A percentile compares a stretch with the other conserved stretches of the same genome.
Conservation (phyloP, 2,329 filamentous ascomycete species). For the Zymoseptoria passerinii region DNA sequence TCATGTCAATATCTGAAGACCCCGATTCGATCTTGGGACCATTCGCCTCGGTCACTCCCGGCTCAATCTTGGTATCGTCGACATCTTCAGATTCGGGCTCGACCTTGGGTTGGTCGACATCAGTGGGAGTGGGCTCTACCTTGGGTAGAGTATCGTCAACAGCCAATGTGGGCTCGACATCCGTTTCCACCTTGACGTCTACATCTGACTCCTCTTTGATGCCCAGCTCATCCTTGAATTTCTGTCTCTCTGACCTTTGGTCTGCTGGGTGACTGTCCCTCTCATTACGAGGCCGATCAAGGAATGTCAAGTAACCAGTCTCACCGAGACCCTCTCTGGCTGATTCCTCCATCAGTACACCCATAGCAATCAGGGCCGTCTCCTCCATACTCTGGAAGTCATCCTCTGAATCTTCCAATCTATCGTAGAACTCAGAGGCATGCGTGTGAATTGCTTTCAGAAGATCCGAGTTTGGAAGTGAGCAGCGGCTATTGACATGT, state of each 20-base stretch:
- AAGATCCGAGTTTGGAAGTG: constrained; percentile 60
- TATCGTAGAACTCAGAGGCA: constrained; percentile 56
- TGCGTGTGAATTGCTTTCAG: constrained; percentile 63
- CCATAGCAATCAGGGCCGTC: constrained; percentile 66
- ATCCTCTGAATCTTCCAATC: constrained; percentile 14
- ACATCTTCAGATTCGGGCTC: background rate
- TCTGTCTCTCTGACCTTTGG: background rate
- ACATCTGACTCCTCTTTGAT: background rate
- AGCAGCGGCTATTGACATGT: constrained; percentile 48
- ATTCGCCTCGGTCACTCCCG: background rate
- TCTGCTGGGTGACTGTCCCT: background rate
- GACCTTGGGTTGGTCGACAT: background rate
- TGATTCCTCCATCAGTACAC: constrained; percentile 66
- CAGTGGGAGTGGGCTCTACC: background rate
- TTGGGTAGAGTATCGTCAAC: background rate
- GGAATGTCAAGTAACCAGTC: constrained; percentile 63
- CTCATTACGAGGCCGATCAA: constrained; percentile 37
- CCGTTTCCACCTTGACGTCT: background rate
- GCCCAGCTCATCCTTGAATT: background rate
- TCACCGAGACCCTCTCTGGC: constrained; percentile 52
- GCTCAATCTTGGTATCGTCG: background rate
- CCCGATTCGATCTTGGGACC: background rate
- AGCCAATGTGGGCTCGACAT: background rate
- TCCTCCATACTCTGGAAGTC: constrained; percentile 62
- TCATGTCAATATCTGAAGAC: background rate